Percentiles rank a stretch among this genome's conserved stretches.
Evolutionary conservation across 495 filamentous ascomycete genomes (phyloP).

Genomic region (Penicillium longicatenatum): DNA sequence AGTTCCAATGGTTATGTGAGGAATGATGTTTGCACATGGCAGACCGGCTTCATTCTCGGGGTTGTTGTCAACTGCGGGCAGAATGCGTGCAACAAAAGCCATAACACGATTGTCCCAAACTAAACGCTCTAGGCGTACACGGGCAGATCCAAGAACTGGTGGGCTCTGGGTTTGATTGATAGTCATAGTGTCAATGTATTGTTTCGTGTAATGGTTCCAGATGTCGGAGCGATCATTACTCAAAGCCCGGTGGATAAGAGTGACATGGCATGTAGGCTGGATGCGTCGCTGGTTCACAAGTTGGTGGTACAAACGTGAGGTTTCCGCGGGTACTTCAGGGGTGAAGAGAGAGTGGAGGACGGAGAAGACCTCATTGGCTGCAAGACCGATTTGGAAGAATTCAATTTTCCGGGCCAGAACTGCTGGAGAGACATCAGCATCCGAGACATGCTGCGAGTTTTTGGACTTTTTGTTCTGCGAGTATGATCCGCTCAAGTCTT

Average conservation of each 20-base stretch:
- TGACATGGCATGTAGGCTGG: constrained; percentile 89
- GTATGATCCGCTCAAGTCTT: constrained; percentile 62
- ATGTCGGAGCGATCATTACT: constrained; percentile 59
- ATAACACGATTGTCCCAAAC: constrained; percentile 84
- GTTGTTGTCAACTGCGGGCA: constrained; percentile 29
- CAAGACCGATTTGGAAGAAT: constrained; percentile 76
- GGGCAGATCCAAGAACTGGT: constrained; percentile 50
- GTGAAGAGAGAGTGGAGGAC: constrained; percentile 70
- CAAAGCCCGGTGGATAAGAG: constrained; percentile 78
- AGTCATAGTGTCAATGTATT: constrained; percentile 47
- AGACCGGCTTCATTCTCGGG: constrained; percentile 50
- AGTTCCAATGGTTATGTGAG: constrained; percentile 90
- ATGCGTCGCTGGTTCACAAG: constrained; percentile 72
- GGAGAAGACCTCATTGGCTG: constrained; percentile 55
- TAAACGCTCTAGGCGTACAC: constrained; percentile 64
- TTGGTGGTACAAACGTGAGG: constrained; percentile 69
- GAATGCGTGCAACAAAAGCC: constrained; percentile 79
- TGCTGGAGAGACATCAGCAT: constrained; percentile 19
- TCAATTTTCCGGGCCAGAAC: constrained; percentile 62
- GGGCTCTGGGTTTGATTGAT: constrained; percentile 36
- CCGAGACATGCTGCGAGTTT: constrained; percentile 9
- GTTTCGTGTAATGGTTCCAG: constrained; percentile 66
- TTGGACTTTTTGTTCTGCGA: constrained; percentile 45
- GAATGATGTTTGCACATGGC: constrained; percentile 73
- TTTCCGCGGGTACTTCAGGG: constrained; percentile 36